Base-by-base conservation (phyloP, 176 grass and related monocot species). In the Rhynchospora pubera region DNA sequence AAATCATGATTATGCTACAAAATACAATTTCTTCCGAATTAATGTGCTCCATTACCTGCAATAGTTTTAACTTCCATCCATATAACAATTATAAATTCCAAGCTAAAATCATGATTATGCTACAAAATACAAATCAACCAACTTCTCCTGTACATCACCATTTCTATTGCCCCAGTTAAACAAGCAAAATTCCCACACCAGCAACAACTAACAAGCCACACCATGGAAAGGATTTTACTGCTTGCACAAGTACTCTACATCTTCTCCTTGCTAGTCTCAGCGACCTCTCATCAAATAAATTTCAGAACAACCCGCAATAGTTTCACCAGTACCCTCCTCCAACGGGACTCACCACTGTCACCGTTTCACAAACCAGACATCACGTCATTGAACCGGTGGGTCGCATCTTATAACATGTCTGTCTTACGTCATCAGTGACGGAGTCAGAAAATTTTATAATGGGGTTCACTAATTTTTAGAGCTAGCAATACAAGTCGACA, bases 261-360 rank as follows among this genome's bases (percentile, higher is more conserved):
- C 34, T 77, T 75, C 21, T 65, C 30, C 46, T 19, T 62, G 14
- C 23, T 64, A 26, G 11, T 15, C 4, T 1, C n/a, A 15, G 65
- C 71, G 2, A 47, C 26, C 10, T 85, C 83, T 65, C 30, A 32
- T 10, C 51, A 48, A 77, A n/a, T 55, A 18, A 44, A 45, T 3
- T 70, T 11, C 10, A 69, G 32, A n/a, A 53, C 12, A 13, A 5
- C n/a, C 18, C 32, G 48, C 44, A 51, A 83, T 28, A 47, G 47
- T 53, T 66, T 85, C 69, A 39, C 34, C 56, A 13, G 46, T 16
- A 61, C 39, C 21, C 57, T 85, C 45, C 65, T 85, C 57, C 83
- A 85, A 22, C 71, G 7, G 45, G 57, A 78, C 42, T 66, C 83
- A n/a, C 58, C 57, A 0, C 57, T 65, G 13, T 85, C 83, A 48